Evolutionary conservation across 1,284 basidiomycete genomes (phyloP).

Genomic region (Xanthoconium separans): DNA sequence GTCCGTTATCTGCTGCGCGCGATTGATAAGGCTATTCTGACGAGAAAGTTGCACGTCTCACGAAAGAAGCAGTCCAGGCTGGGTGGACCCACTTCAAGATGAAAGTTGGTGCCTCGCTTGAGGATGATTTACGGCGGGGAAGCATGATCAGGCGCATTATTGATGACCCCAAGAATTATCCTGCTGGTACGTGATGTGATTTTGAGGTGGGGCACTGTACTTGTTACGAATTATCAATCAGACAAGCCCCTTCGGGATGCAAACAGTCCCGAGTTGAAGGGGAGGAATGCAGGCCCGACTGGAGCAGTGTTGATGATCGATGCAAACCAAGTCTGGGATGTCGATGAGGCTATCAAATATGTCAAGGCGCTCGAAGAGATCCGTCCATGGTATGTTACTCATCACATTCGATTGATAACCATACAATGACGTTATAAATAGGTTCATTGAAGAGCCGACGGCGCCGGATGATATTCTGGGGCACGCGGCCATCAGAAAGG

Average conservation of each 20-base stretch:
- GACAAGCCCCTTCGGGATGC: slow-evolving; percentile 57
- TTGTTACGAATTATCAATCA: slow-evolving; percentile 53
- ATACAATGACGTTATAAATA: slow-evolving; percentile 4
- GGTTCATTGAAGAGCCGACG: slow-evolving; percentile 95
- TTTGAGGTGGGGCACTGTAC: slow-evolving; percentile 58
- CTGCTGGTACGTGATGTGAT: slow-evolving; percentile 73
- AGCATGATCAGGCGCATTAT: slow-evolving; percentile 88
- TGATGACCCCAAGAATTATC: slow-evolving; percentile 78
- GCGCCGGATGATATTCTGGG: slow-evolving; percentile 89
- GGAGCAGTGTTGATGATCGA: slow-evolving; percentile 95
- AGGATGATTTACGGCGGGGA: slow-evolving; percentile 83
- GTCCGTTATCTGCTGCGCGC: background rate
- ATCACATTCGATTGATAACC: background rate
- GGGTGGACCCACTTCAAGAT: slow-evolving; percentile 97
- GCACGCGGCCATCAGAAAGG: slow-evolving; percentile 77
- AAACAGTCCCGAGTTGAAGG: slow-evolving; percentile 58
- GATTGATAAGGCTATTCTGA: slow-evolving; percentile 62
- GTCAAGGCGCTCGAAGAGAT: slow-evolving; percentile 76
- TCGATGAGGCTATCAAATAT: slow-evolving; percentile 80
- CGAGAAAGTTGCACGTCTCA: slow-evolving; percentile 84
- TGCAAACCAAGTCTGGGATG: slow-evolving; percentile 96
- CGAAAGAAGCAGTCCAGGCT: slow-evolving; percentile 77
- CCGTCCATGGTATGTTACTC: slow-evolving; percentile 73
- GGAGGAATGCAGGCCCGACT: slow-evolving; percentile 91
- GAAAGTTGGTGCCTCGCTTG: slow-evolving; percentile 87